Evolutionary conservation across 2,329 filamentous ascomycete species (phyloP).

Genomic region (Aspergillus fischeri): DNA sequence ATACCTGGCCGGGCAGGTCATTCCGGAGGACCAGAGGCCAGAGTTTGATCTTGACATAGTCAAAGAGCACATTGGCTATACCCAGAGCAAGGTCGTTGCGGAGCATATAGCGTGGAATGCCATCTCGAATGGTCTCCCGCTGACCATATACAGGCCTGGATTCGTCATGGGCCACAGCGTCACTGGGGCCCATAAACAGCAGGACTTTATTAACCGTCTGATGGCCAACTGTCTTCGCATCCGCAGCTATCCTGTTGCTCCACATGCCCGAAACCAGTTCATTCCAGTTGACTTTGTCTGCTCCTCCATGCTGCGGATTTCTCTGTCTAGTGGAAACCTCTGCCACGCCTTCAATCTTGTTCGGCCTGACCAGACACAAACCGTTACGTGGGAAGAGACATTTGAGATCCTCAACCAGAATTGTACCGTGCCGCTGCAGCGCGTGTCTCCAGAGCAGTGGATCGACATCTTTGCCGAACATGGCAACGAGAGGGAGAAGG

Average conservation of each 20-base stretch:
- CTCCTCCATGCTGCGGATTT: slow-evolving; percentile 12
- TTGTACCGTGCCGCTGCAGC: too few relatives aligned
- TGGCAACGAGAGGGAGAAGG: too few relatives aligned
- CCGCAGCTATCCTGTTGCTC: slow-evolving; percentile 10
- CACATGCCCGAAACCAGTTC: slow-evolving; percentile 8
- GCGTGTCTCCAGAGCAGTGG: too few relatives aligned
- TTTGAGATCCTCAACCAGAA: too few relatives aligned
- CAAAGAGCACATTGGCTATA: slow-evolving; percentile 14
- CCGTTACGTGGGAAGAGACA: too few relatives aligned
- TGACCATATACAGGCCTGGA: slow-evolving; percentile 17
- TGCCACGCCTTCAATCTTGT: slow-evolving; percentile 18
- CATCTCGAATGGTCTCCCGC: slow-evolving; percentile 13
- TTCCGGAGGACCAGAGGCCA: slow-evolving; percentile 9
- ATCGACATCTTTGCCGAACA: too few relatives aligned
- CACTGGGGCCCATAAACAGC: slow-evolving; percentile 12
- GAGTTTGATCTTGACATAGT: not conserved
- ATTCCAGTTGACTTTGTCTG: slow-evolving; percentile 16
- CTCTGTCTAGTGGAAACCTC: not conserved
- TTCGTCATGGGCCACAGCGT: slow-evolving; percentile 14
- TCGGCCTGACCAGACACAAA: slow-evolving; percentile 1
- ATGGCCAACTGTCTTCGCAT: slow-evolving; percentile 13
- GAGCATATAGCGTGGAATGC: slow-evolving; percentile 17
- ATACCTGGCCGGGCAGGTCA: not conserved
- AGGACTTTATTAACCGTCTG: slow-evolving; percentile 15
- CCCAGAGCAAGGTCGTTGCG: slow-evolving; percentile 17